Base-by-base conservation (phyloP, 2,329 filamentous ascomycete species). In the Phaeosphaeria sp. region DNA sequence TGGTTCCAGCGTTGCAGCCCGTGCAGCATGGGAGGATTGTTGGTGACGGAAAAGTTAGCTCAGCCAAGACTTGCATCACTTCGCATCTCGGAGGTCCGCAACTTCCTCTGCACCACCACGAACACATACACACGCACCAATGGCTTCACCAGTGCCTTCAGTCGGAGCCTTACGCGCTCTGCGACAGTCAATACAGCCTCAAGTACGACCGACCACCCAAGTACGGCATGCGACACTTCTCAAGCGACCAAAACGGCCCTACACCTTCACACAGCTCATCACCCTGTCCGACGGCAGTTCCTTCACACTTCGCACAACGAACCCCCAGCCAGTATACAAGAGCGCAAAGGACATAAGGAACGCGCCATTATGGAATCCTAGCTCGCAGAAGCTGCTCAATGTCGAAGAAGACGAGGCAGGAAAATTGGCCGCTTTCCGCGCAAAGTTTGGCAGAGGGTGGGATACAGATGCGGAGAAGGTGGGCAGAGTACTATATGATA, bases 371-470 rank as follows among this genome's bases (percentile, higher is more conserved):
- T 99, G 95, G 95, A 95, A 98, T 77, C 95, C 95, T 0, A 89
- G 84, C 57, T 89, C 91, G 66, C 88, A 88, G 79, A 90, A 90
- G 61, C 83, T 99, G 70, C 82, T 89, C 75, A 97, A 95, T 77
- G 85, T 97, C 56, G 95, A 99, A 81, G 88, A 96, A 63, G 95
- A 99, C 77, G 95, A 98, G 84, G 94, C 95, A 2, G 95, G 95
- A 18, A 87, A 91, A 74, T 80, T 99, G 72, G 91, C 89, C 51
- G 91, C 91, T 54, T 99, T 99, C 82, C 86, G 95, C 71, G 86
- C 85, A 60, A 86, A 91, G 56, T 99, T 93, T 81, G 95, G 95
- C 24, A 83, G 90, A 57, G 88, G 87, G 11, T 99, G 91, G 84
- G 95, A 99, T 80, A 82, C 74, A 51, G 67, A 71, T 55, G 59